phyloP scores from a whole-genome alignment of 176 grass and related monocot genomes.

The Avena atlantica region DNA sequence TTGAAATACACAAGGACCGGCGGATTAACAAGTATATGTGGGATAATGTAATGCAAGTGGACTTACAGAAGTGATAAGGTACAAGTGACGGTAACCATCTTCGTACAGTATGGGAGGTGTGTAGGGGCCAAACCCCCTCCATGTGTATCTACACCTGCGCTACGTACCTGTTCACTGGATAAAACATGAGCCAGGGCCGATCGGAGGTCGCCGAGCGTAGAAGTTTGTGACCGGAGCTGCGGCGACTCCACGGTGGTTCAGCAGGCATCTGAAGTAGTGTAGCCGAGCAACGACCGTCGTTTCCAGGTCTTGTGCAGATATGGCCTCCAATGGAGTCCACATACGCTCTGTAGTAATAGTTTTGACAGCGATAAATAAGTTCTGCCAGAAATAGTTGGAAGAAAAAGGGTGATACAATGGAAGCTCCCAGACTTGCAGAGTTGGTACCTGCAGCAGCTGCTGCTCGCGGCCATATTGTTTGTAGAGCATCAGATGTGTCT shows the following conservation, averaged over 20 bases:
- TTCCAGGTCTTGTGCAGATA: constrained; percentile 66
- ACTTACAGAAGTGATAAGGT: constrained; percentile 46
- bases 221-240: constrained; percentile 82
- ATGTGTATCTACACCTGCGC: constrained; percentile 4
- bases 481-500: constrained; percentile 84
- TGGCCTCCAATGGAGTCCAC: constrained; percentile 83
- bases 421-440: neutral
- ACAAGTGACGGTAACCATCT: constrained; percentile 3
- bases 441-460: constrained; percentile 83
- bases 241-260: constrained; percentile 80
- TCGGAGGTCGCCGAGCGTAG: constrained; percentile 68
- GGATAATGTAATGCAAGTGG: constrained; percentile 5
- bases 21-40: neutral
- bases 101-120: constrained; percentile 36
- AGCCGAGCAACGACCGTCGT: constrained; percentile 65
- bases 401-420: neutral
- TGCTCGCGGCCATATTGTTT: constrained; percentile 96
- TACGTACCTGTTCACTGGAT: constrained; percentile 43
- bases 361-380: constrained; percentile 8
- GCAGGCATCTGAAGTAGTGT: constrained; percentile 84
- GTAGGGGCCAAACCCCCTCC: constrained; percentile 17
- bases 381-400: neutral
- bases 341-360: constrained; percentile 65
- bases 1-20: neutral
- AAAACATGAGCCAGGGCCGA: constrained; percentile 79